Percentiles rank a stretch among this genome's conserved stretches.
Evolutionary conservation across 1,284 basidiomycete genomes (phyloP).

Genomic region (Rhizopogon hawkerae): DNA sequence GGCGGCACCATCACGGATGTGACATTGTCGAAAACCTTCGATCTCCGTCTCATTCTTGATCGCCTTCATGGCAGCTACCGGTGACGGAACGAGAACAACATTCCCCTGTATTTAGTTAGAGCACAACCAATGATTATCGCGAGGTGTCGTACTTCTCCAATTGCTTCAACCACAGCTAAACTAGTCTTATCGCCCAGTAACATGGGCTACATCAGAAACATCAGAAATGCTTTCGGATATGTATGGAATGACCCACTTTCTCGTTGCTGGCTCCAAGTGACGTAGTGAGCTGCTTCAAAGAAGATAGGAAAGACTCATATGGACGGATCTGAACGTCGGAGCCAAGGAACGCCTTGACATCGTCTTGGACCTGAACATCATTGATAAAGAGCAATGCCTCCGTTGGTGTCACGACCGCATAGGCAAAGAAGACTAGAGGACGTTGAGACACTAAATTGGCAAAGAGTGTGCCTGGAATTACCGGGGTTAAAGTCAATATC

Average conservation of each 20-base stretch:
- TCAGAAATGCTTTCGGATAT: not conserved
- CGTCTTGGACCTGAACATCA: conserved; percentile 50
- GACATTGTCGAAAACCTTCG: conserved; percentile 82
- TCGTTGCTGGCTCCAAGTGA: conserved; percentile 37
- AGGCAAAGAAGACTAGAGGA: conserved; percentile 81
- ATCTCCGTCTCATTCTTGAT: conserved; percentile 86
- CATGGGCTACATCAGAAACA: conserved; percentile 38
- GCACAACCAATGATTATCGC: conserved; percentile 5
- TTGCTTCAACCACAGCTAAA: conserved; percentile 69
- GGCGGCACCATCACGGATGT: conserved; percentile 88
- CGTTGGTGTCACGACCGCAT: conserved; percentile 71
- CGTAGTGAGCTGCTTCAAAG: conserved; percentile 47
- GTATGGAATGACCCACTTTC: conserved; percentile 20
- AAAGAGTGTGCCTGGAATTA: conserved; percentile 17
- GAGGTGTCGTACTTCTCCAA: conserved; percentile 48
- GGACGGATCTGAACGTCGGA: conserved; percentile 58
- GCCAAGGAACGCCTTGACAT: conserved; percentile 52
- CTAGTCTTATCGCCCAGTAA: conserved; percentile 67
- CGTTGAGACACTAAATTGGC: not conserved
- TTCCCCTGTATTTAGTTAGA: conserved; percentile 36
- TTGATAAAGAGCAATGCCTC: conserved; percentile 72
- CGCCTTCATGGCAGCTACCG: conserved; percentile 77
- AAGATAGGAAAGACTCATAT: conserved; percentile 63
- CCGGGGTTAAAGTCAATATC: conserved; percentile 91
- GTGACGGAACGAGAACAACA: conserved; percentile 58